Conservation (phyloP, 1,284 basidiomycete genomes). For the Rhodotorula glutinis region DNA sequence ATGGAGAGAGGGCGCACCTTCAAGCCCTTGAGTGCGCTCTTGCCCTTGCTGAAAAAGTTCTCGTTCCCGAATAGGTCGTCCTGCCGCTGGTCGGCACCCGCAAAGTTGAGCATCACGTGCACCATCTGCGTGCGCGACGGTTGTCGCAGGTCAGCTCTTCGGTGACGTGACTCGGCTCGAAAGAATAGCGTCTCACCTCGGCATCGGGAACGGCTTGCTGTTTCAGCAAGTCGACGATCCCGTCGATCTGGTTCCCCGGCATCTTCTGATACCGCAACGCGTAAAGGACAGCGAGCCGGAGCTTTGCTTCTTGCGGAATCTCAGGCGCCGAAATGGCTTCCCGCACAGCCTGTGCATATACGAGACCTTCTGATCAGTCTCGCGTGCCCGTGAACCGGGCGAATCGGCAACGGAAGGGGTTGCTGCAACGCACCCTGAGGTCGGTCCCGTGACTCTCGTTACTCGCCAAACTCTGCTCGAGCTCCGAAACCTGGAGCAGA, state of each 20-base stretch:
- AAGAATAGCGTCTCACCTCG: constrained; percentile 51
- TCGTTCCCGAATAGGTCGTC: constrained; percentile 97
- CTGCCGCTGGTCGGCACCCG: constrained; percentile 92
- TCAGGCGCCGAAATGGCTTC: constrained; percentile 64
- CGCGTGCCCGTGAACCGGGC: neutral
- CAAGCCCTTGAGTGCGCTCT: constrained; percentile 89
- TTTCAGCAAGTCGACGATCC: constrained; percentile 76
- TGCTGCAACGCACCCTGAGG: constrained; percentile 60
- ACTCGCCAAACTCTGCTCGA: constrained; percentile 93
- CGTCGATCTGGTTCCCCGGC: constrained; percentile 76
- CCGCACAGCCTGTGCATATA: constrained; percentile 65
- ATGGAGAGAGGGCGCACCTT: constrained; percentile 59
- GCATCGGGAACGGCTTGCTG: constrained; percentile 83
- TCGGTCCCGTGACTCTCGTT: constrained; percentile 78
- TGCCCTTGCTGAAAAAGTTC: constrained; percentile 88
- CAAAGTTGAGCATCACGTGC: constrained; percentile 87
- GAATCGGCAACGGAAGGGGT: neutral
- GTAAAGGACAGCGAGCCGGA: constrained; percentile 89
- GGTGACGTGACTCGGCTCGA: too few relatives aligned
- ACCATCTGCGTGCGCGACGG: constrained; percentile 62
- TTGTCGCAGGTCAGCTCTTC: too few relatives aligned
- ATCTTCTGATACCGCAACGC: constrained; percentile 93
- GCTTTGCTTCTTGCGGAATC: constrained; percentile 75
- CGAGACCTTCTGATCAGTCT: neutral
- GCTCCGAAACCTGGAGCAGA: constrained; percentile 83